A percentile compares a stretch with the other conserved stretches of the same genome.
These are phyloP conservation scores for Endocarpon pusillum DNA, from an alignment of 495 filamentous ascomycete genomes.

Conservation along the genomic window DNA sequence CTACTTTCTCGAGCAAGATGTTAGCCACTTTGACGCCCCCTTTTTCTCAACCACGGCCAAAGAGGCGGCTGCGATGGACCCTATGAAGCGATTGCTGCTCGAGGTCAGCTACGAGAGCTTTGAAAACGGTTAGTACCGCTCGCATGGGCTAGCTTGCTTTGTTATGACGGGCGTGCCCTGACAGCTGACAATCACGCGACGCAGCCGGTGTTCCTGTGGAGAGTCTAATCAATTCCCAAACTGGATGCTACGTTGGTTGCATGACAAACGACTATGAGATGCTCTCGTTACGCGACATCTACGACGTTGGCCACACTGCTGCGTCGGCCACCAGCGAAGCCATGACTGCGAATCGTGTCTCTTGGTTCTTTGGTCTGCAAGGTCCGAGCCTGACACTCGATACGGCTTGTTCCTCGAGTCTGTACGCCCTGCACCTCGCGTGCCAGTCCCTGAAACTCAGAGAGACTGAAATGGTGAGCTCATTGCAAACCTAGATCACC, in stretches of 20 bases:
- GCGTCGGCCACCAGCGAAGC: conserved; percentile 22
- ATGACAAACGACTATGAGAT: conserved; percentile 16
- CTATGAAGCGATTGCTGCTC: conserved; percentile 7
- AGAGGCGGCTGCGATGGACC: conserved; percentile 6
- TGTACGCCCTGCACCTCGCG: conserved; percentile 26
- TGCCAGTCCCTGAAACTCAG: conserved; percentile 24
- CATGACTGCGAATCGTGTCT: conserved; percentile 22
- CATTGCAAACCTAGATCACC: too few relatives aligned
- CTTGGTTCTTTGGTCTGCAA: conserved; percentile 1
- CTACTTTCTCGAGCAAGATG: conserved; percentile 4
- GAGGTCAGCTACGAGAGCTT: conserved; percentile 9
- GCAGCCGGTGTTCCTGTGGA: conserved; percentile 23
- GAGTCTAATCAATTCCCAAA: conserved; percentile 24
- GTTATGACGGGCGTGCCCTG: too few relatives aligned
- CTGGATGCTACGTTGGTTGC: conserved; percentile 26
- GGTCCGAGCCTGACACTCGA: conserved; percentile 5
- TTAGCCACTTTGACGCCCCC: background rate
- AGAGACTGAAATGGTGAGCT: conserved; percentile 21
- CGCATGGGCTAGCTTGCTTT: background rate
- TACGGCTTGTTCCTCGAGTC: conserved; percentile 31
- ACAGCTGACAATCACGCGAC: too few relatives aligned
- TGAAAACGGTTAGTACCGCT: conserved; percentile 6
- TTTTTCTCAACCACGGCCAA: conserved; percentile 4
- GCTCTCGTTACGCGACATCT: conserved; percentile 9
- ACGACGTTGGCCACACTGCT: conserved; percentile 16